A percentile compares a stretch with the other conserved stretches of the same genome.
phyloP scores from a whole-genome alignment of 176 grass and related monocot species.

The Zea luxurians region DNA sequence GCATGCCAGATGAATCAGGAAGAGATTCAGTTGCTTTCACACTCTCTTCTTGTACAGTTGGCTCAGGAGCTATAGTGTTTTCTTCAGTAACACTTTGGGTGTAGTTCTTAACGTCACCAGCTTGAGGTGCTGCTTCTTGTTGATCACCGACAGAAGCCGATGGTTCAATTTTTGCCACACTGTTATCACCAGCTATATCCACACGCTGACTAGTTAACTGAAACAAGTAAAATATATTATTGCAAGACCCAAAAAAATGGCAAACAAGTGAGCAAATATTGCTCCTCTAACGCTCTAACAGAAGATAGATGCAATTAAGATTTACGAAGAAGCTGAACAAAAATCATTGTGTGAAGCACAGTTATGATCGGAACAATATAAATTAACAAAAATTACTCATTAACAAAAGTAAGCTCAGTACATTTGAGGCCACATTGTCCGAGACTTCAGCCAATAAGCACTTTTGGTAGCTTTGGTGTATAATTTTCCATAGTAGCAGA shows the following conservation, averaged over 20 bases:
- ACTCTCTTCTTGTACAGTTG: conserved; percentile 35
- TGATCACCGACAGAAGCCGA: conserved; percentile 40
- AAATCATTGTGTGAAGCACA: conserved; percentile 5
- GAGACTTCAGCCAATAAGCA: conserved; percentile 14
- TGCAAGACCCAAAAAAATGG: background rate
- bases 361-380: background rate
- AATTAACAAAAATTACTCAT: background rate
- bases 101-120: conserved; percentile 24
- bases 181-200: conserved; percentile 23
- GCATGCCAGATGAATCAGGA: conserved; percentile 59
- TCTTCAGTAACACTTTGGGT: conserved; percentile 44
- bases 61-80: conserved; percentile 29
- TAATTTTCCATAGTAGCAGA: background rate
- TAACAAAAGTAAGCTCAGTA: background rate
- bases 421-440: background rate
- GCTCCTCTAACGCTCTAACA: background rate
- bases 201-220: conserved; percentile 31
- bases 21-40: conserved; percentile 28
- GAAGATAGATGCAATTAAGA: background rate
- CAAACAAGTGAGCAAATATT: conserved; percentile 5
- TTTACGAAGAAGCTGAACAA: background rate
- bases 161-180: conserved; percentile 14
- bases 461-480: background rate
- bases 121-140: conserved; percentile 39
- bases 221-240: conserved; percentile 21